Evolutionary conservation across 192 early-diverging fungal genomes (phyloP).

Genomic region (Thamnidium elegans): DNA sequence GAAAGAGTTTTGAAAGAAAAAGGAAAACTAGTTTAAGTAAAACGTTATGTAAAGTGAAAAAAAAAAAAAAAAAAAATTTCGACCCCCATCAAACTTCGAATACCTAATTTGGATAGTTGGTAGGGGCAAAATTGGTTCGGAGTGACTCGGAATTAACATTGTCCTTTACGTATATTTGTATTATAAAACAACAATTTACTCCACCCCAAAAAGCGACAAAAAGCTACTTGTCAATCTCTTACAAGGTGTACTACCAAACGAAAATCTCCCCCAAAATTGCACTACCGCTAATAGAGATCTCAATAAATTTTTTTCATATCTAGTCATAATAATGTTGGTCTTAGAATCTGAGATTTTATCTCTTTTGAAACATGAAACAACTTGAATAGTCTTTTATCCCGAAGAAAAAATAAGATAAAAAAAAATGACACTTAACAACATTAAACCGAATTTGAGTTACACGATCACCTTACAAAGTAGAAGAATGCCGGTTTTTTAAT

Average conservation of each 20-base stretch:
- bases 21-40: neutral
- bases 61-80: neutral
- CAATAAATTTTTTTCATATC: too few relatives aligned
- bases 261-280: conserved; percentile 6
- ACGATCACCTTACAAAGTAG: too few relatives aligned
- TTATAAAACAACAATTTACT: neutral
- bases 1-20: neutral
- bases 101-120: conserved; percentile 9
- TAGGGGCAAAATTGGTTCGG: conserved; percentile 9
- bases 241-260: conserved; percentile 2
- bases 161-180: too few relatives aligned
- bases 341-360: too few relatives aligned
- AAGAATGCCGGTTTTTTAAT: too few relatives aligned
- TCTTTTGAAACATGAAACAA: too few relatives aligned
- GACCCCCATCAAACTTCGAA: conserved; percentile 10
- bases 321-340: too few relatives aligned
- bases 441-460: too few relatives aligned
- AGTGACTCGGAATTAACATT: conserved; percentile 9
- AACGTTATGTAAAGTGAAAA: too few relatives aligned
- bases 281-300: neutral
- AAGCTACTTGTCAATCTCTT: conserved; percentile 5
- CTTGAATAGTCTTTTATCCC: too few relatives aligned
- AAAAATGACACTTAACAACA: too few relatives aligned
- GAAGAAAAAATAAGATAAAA: too few relatives aligned
- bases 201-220: conserved; percentile 10